Evolutionary conservation across 306 rosid species (phyloP), one percentile per base, ranked within the genome.

Genomic region (Vigna nakashimae): DNA sequence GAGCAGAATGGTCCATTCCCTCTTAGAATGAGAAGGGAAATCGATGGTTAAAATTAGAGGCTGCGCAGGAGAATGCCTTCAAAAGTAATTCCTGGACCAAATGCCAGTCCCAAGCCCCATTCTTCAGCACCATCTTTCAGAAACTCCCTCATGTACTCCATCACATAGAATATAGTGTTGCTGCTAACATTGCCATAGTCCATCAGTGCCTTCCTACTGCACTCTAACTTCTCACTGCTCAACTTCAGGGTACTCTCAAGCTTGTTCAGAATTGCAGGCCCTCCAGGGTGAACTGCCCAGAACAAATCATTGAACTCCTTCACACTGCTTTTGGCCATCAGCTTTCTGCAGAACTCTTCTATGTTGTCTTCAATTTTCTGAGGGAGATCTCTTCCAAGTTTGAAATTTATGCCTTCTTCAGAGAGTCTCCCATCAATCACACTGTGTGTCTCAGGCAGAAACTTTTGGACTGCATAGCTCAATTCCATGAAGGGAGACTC

Each of bases 201-300:
- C 91, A 90, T 93, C 16, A 96, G 51, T 4, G 98, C 97, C 86
- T 79, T 90, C 36, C 97, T 88, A 66, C 94, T 92, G 20, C 98
- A 90, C 15, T 88, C 94, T 0, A 96, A 83, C 82, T 92, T 96
- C 8, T 85, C 96, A 69, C 63, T 67, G 32, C 78, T 84, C 82
- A 93, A 64, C 28, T 87, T 83, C 9, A 93, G 86, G 0, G 77
- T 84, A 50, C 30, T 82, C 73, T 96, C 97, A 0, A 93, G 86
- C 87, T 79, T 87, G 11, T 96, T 96, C 0, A 96, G 89, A 59
- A 96, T 96, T 12, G 98, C 99, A 0, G 97, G 99, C 2, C 98
- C 97, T 2, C 99, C 97, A 0, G 97, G 99, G 81, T 96, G 99
- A 17, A 96, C 98, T 0, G 94, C 97, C 99, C 99, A 93, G 53